Percentiles rank a stretch among this genome's conserved stretches.
Conservation (phyloP, 208 protist species). For the Leishmania arabica region DNA sequence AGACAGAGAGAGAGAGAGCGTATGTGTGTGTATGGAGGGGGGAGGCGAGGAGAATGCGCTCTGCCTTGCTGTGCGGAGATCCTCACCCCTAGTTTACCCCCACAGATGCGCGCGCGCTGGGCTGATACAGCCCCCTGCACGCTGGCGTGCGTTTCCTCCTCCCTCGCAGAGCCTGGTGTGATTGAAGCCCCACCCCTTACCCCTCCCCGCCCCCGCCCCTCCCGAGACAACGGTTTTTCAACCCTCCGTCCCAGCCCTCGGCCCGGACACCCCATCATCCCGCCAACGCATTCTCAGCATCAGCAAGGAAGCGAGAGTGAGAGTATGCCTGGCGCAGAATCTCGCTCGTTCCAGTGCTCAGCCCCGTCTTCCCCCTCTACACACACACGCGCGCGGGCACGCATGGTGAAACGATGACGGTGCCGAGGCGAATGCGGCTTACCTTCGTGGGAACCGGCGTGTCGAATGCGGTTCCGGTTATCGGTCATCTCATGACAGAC, state of each 20-base stretch:
- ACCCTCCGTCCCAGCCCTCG: background rate
- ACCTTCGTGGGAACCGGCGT: slow-evolving; percentile 79
- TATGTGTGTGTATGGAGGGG: background rate
- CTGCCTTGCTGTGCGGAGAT: background rate
- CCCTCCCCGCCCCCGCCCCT: background rate
- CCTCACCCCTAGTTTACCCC: background rate
- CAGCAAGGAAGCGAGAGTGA: too few relatives aligned
- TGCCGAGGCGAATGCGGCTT: slow-evolving; percentile 17
- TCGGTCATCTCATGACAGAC: slow-evolving; percentile 64
- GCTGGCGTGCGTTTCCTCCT: background rate
- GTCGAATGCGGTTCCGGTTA: slow-evolving; percentile 83
- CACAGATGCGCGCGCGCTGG: background rate
- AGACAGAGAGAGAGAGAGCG: background rate
- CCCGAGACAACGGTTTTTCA: background rate
- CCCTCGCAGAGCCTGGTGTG: background rate
- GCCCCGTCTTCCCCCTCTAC: background rate
- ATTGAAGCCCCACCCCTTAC: background rate
- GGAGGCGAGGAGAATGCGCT: background rate
- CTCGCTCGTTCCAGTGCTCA: background rate
- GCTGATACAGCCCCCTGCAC: background rate
- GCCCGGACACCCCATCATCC: background rate
- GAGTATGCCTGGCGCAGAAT: background rate
- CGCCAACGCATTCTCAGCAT: too few relatives aligned
- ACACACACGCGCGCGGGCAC: background rate
- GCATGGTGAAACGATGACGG: background rate